These are phyloP conservation scores for Solanum piurae DNA, from an alignment of 257 asterid species.

Conservation along the genomic window DNA sequence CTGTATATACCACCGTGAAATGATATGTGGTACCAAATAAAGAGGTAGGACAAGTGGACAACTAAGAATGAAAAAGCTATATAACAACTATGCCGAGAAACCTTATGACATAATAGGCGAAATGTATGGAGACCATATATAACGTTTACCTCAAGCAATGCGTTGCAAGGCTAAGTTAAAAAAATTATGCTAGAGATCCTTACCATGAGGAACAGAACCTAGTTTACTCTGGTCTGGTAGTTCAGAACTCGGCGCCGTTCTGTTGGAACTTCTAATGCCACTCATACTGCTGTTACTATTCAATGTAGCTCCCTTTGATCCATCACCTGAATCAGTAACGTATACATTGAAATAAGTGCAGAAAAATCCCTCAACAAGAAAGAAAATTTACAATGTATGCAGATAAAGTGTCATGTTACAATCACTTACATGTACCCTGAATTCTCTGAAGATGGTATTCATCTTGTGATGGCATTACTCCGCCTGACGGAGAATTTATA, in stretches of 20 bases:
- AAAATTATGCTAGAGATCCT: background rate
- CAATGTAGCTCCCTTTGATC: constrained; percentile 47
- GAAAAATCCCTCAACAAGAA: constrained; percentile 1
- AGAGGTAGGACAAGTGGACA: background rate
- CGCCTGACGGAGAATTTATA: constrained; percentile 32
- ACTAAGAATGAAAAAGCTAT: background rate
- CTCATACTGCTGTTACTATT: constrained; percentile 36
- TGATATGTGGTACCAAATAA: background rate
- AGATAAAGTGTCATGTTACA: background rate
- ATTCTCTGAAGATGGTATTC: constrained; percentile 46
- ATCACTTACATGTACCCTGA: constrained; percentile 34
- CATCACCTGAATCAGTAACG: constrained; percentile 68
- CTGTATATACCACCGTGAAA: background rate
- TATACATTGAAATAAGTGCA: constrained; percentile 27
- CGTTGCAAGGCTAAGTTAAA: background rate
- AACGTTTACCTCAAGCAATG: background rate
- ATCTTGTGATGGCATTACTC: constrained; percentile 43
- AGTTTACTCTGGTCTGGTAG: constrained; percentile 32
- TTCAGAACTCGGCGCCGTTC: constrained; percentile 30
- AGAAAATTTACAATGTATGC: background rate
- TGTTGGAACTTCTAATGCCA: constrained; percentile 39
- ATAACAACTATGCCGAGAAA: background rate
- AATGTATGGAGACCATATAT: background rate
- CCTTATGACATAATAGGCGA: background rate
- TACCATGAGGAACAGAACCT: constrained; percentile 53